phyloP scores from a whole-genome alignment of 805 yeast genomes.

The Ogataea sp. region DNA sequence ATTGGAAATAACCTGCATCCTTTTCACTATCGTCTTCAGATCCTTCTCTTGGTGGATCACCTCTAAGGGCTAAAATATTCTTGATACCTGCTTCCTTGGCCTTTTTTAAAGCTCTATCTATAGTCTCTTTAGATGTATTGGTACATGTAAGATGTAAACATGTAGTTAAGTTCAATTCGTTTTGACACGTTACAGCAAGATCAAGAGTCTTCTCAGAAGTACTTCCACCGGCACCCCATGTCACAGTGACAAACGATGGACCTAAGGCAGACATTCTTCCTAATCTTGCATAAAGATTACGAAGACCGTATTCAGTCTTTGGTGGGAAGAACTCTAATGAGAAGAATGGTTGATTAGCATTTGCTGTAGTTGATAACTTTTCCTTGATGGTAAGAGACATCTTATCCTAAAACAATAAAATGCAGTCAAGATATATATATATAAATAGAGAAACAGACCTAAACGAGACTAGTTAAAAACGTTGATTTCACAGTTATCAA shows the following conservation, averaged over 20 bases:
- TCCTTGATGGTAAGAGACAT: constrained; percentile 38
- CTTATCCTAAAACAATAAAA: too few relatives aligned
- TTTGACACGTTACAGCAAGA: constrained; percentile 69
- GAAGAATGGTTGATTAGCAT: constrained; percentile 52
- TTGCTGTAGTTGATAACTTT: constrained; percentile 35
- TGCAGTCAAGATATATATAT: too few relatives aligned
- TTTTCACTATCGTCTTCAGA: constrained; percentile 29
- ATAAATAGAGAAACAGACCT: too few relatives aligned
- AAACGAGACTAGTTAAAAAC: too few relatives aligned
- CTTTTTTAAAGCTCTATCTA: constrained; percentile 67
- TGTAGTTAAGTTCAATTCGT: constrained; percentile 74
- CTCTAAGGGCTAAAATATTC: constrained; percentile 87
- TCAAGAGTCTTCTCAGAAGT: constrained; percentile 82
- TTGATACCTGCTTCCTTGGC: constrained; percentile 77
- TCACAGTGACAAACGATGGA: constrained; percentile 84
- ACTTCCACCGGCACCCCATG: constrained; percentile 99
- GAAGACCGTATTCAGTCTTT: constrained; percentile 79
- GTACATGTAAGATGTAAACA: constrained; percentile 96
- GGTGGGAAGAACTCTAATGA: constrained; percentile 98
- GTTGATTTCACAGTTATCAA: too few relatives aligned
- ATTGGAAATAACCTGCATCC: constrained; percentile 47
- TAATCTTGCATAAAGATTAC: constrained; percentile 79
- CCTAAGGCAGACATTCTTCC: constrained; percentile 82
- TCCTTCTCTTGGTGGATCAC: constrained; percentile 83
- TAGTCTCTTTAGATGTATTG: constrained; percentile 67